A percentile compares a stretch with the other conserved stretches of the same genome.
phyloP scores from a whole-genome alignment of 495 filamentous ascomycete species.

The Friedmanniomyces simplex region DNA sequence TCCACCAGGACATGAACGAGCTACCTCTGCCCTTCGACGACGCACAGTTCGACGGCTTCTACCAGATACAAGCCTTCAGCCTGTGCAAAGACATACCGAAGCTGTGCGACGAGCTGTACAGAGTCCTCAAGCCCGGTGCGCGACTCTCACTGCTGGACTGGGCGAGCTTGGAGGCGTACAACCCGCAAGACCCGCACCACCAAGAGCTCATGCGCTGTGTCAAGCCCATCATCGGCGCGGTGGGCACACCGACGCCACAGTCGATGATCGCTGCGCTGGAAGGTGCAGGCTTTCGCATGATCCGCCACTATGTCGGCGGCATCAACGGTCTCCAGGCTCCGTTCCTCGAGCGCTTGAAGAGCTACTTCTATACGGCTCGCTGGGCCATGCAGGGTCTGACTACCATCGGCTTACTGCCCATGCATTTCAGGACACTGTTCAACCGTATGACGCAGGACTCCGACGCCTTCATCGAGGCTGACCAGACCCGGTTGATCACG shows the following conservation, averaged over 20 bases:
- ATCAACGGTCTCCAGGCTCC: slow-evolving; percentile 48
- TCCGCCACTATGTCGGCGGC: slow-evolving; percentile 47
- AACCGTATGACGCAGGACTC: slow-evolving; percentile 52
- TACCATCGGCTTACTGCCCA: slow-evolving; percentile 41
- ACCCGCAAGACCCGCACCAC: slow-evolving; percentile 44
- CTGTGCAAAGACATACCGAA: slow-evolving; percentile 46
- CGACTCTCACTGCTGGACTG: slow-evolving; percentile 49
- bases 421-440: slow-evolving; percentile 53
- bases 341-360: slow-evolving; percentile 50
- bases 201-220: slow-evolving; percentile 49
- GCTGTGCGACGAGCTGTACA: slow-evolving; percentile 46
- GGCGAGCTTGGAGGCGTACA: slow-evolving; percentile 47
- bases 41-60: slow-evolving; percentile 49
- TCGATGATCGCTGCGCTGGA: slow-evolving; percentile 42
- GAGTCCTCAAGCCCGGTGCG: slow-evolving; percentile 48
- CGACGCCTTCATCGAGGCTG: slow-evolving; percentile 54
- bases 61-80: slow-evolving; percentile 54
- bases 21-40: slow-evolving; percentile 49
- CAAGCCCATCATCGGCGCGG: slow-evolving; percentile 53
- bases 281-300: slow-evolving; percentile 44
- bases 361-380: slow-evolving; percentile 49
- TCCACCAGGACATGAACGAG: slow-evolving; percentile 48
- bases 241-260: slow-evolving; percentile 49
- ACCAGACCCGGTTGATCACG: slow-evolving; percentile 47
- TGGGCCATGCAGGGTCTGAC: slow-evolving; percentile 45